Evolutionary conservation across 2,329 filamentous ascomycete species (phyloP).

Genomic region (Pseudogymnoascus verrucosus): DNA sequence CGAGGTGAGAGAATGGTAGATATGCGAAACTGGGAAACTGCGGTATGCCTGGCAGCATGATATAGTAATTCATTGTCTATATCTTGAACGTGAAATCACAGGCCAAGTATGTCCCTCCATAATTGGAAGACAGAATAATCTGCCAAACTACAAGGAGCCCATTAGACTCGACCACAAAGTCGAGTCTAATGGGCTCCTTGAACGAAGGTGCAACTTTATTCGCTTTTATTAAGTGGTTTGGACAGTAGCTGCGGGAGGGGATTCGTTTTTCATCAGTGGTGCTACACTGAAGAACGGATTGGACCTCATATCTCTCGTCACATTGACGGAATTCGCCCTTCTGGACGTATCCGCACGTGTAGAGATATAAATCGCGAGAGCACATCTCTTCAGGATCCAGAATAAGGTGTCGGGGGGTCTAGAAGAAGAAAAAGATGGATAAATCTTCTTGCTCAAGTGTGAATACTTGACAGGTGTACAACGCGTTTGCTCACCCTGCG

Average conservation of each 20-base stretch:
- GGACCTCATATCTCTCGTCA: background rate
- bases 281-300: background rate
- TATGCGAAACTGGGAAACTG: background rate
- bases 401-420: background rate
- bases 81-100: background rate
- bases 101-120: background rate
- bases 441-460: background rate
- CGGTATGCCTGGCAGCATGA: background rate
- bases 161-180: background rate
- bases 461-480: background rate
- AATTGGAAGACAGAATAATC: background rate
- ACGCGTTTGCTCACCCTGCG: background rate
- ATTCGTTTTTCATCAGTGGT: background rate
- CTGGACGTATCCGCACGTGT: background rate
- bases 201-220: background rate
- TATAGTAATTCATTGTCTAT: background rate
- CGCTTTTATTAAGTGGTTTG: background rate
- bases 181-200: background rate
- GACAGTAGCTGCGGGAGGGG: background rate
- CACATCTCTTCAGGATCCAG: background rate
- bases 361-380: background rate
- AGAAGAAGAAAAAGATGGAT: background rate
- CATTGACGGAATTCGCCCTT: background rate
- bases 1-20: slow-evolving; percentile 59
- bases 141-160: background rate